phyloP scores from a whole-genome alignment of 441 rosid species.

The Euphorbia schlechtendalii region DNA sequence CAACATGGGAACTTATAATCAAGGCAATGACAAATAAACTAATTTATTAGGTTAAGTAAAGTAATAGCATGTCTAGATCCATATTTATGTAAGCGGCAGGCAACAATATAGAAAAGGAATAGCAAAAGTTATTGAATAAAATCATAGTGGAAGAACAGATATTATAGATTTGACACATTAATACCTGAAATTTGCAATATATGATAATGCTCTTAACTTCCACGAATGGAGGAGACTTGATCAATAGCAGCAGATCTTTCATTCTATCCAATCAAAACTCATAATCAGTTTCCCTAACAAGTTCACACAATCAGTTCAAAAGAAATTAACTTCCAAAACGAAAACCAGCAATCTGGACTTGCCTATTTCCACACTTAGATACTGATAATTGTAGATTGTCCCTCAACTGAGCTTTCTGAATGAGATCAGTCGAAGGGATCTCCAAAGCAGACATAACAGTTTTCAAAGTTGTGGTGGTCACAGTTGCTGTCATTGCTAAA shows the following conservation, averaged over 20 bases:
- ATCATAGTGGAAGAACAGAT: too few relatives aligned
- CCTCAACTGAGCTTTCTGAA: slow-evolving; percentile 61
- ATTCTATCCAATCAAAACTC: slow-evolving; percentile 37
- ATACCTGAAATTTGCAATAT: slow-evolving; percentile 97
- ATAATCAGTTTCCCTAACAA: slow-evolving; percentile 16
- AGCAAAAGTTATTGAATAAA: too few relatives aligned
- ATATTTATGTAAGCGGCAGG: too few relatives aligned
- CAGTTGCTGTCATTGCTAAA: slow-evolving; percentile 98
- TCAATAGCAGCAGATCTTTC: slow-evolving; percentile 71
- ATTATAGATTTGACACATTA: neutral
- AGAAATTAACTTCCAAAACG: neutral
- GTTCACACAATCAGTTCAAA: neutral
- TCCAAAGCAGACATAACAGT: slow-evolving; percentile 85
- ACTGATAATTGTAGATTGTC: slow-evolving; percentile 70
- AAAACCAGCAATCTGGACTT: slow-evolving; percentile 25
- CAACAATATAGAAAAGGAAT: too few relatives aligned
- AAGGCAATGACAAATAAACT: too few relatives aligned
- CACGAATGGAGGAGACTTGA: slow-evolving; percentile 54
- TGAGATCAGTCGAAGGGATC: slow-evolving; percentile 74
- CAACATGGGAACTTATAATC: too few relatives aligned
- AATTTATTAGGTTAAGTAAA: neutral
- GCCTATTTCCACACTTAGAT: slow-evolving; percentile 70
- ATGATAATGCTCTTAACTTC: slow-evolving; percentile 73
- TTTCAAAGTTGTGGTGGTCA: slow-evolving; percentile 60
- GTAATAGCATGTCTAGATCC: neutral